Percentiles rank a stretch among this genome's conserved stretches.
Evolutionary conservation across 2,329 filamentous ascomycete species (phyloP).

Genomic region (Sordariomycetes sp.): DNA sequence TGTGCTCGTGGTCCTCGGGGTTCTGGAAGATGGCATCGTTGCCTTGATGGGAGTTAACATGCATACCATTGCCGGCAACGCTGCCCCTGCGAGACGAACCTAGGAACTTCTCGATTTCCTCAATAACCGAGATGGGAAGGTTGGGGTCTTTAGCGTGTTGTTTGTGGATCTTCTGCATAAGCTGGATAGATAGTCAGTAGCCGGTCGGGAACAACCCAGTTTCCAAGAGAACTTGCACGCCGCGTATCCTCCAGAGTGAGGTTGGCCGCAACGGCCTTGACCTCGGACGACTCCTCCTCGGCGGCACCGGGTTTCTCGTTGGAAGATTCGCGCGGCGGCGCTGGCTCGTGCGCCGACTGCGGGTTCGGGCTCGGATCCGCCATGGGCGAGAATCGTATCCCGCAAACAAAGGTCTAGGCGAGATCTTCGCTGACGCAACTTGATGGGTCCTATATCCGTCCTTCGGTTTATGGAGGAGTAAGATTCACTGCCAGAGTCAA

Average conservation of each 20-base stretch:
- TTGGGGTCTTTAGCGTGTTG: constrained; percentile 25
- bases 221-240: constrained; percentile 10
- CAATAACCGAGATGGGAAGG: constrained; percentile 21
- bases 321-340: no score
- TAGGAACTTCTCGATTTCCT: constrained; percentile 24
- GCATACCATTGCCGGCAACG: no score
- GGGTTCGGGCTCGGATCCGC: no score
- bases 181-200: constrained; percentile 9
- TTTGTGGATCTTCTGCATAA: constrained; percentile 21
- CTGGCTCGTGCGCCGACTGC: no score
- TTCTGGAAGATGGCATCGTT: constrained; percentile 19
- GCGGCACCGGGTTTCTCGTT: constrained; percentile 21
- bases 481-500: no score
- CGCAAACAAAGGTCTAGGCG: no score
- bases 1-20: constrained; percentile 21
- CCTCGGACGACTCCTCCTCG: constrained; percentile 31
- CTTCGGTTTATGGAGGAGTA: no score
- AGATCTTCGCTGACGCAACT: no score
- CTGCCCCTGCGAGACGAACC: constrained; percentile 11
- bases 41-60: constrained; percentile 2
- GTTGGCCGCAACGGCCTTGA: constrained; percentile 23
- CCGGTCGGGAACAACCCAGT: neutral
- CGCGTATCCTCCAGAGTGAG: constrained; percentile 22
- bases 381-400: no score
- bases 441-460: no score